Evolutionary conservation across 2,329 filamentous ascomycete species (phyloP).

Genomic region (Clonostachys solani): DNA sequence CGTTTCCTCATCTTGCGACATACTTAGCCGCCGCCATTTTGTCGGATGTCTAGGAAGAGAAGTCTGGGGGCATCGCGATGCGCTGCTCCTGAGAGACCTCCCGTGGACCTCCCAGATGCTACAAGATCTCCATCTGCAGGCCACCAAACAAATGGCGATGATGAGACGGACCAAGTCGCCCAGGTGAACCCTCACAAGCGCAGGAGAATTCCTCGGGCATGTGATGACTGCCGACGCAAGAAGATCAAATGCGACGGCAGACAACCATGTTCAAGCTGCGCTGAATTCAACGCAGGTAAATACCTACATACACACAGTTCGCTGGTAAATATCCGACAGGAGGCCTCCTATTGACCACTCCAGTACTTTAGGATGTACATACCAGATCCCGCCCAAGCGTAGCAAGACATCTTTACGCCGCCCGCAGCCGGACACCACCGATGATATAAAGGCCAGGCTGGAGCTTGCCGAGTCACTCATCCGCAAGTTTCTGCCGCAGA

Average conservation of each 20-base stretch:
- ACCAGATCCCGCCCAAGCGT: constrained; percentile 91
- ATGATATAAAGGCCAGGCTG: constrained; percentile 77
- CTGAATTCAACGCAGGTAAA: constrained; percentile 95
- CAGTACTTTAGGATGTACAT: constrained; percentile 70
- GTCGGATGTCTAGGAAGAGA: no score
- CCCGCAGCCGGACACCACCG: constrained; percentile 89
- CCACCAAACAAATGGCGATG: no score
- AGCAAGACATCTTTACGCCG: constrained; percentile 56
- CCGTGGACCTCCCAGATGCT: no score
- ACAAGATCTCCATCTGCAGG: no score
- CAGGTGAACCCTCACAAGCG: constrained; percentile 53
- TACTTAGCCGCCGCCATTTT: no score
- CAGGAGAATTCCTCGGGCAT: constrained; percentile 73
- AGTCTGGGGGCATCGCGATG: no score
- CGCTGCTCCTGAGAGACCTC: no score
- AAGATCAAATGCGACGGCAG: constrained; percentile 88
- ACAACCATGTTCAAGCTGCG: constrained; percentile 91
- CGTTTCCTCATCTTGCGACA: no score
- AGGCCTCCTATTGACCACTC: not conserved
- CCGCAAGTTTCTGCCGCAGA: constrained; percentile 74
- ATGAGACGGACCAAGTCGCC: no score
- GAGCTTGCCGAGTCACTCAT: constrained; percentile 80
- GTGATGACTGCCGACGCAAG: constrained; percentile 78
- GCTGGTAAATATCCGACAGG: not conserved
- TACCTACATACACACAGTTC: constrained; percentile 4